These are phyloP conservation scores for California macrophylla DNA, from an alignment of 441 rosid genomes.

Conservation along the genomic window DNA sequence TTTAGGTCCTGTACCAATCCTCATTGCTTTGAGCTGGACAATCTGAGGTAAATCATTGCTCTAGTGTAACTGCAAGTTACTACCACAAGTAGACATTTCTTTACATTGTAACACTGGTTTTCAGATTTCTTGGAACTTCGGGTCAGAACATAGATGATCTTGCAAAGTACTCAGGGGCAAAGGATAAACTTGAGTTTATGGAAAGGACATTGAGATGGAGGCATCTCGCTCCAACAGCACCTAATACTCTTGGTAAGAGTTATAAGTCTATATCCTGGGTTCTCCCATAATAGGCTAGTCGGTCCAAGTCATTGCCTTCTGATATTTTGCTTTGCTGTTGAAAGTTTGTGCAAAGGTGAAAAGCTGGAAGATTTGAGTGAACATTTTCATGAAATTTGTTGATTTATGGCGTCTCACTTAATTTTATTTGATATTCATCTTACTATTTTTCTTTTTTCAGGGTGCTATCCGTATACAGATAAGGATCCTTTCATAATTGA, in stretches of 20 bases:
- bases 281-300: background rate
- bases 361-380: background rate
- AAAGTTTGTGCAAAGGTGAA: no score
- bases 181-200: constrained; percentile 65
- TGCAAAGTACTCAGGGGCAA: constrained; percentile 72
- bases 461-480: constrained; percentile 89
- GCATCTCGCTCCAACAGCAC: constrained; percentile 93
- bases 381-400: constrained; percentile 11
- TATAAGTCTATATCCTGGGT: background rate
- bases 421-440: background rate
- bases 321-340: background rate
- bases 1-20: constrained; percentile 90
- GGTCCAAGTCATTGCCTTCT: background rate
- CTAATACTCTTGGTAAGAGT: constrained; percentile 77
- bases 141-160: constrained; percentile 95
- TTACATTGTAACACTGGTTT: constrained; percentile 14
- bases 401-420: background rate
- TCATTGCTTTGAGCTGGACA: constrained; percentile 85
- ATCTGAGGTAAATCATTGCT: constrained; percentile 42
- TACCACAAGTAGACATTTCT: constrained; percentile 8
- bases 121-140: constrained; percentile 93
- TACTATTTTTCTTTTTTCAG: constrained; percentile 28
- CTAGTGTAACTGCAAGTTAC: background rate
- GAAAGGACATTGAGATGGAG: constrained; percentile 94
- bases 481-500: constrained; percentile 89